phyloP scores from a whole-genome alignment of 208 protist species.

The Leishmania amazonensis region DNA sequence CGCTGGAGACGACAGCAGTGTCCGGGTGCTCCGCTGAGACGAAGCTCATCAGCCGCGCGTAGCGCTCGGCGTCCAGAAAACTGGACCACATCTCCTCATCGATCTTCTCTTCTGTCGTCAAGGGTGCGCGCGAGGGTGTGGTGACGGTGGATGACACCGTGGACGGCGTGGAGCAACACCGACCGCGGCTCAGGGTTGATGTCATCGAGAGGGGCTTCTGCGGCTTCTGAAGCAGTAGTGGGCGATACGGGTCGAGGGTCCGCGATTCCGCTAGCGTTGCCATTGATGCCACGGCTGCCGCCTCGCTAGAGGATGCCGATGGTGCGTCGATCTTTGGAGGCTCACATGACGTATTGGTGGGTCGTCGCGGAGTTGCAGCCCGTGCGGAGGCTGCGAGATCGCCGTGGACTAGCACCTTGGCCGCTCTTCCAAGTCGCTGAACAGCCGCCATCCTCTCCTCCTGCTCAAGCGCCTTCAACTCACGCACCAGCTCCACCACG shows the following conservation, averaged over 20 bases:
- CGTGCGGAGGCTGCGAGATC: background rate
- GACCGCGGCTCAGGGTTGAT: background rate
- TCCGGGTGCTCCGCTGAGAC: background rate
- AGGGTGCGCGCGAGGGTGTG: background rate
- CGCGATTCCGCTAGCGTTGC: background rate
- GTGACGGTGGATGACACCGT: background rate
- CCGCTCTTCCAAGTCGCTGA: background rate
- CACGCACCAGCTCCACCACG: conserved; percentile 9
- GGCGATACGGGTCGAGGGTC: background rate
- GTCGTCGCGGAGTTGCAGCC: background rate
- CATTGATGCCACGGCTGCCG: background rate
- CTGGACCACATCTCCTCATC: conserved; percentile 4
- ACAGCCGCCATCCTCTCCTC: conserved; percentile 7
- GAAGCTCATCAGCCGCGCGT: background rate
- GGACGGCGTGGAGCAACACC: background rate
- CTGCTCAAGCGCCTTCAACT: conserved; percentile 10
- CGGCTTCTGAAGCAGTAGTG: background rate
- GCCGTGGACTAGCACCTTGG: background rate
- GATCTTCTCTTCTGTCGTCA: background rate
- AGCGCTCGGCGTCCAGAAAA: background rate
- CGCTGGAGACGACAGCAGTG: no score
- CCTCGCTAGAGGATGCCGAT: background rate
- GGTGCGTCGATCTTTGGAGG: background rate
- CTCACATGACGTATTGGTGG: background rate
- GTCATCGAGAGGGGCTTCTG: background rate